These are phyloP conservation scores for Microcyclospora tardicrescens DNA, from an alignment of 2,329 filamentous ascomycete species.

Conservation along the genomic window DNA sequence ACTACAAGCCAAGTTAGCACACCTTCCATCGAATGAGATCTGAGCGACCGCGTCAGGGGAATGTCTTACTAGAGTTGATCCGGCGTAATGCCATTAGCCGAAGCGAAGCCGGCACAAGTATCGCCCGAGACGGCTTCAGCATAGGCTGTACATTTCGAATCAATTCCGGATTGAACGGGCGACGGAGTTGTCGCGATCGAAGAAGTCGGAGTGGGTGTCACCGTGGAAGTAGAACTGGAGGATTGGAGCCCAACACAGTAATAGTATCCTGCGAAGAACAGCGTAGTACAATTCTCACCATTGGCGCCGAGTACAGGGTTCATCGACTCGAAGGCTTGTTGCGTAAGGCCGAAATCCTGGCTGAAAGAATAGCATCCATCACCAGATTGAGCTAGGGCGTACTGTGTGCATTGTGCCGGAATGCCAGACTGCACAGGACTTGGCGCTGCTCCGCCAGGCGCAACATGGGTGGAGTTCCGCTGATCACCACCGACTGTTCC, in stretches of 20 bases:
- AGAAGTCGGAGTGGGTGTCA: conserved; percentile 1
- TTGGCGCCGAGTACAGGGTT: conserved; percentile 7
- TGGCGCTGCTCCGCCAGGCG: too few species aligned
- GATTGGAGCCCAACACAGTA: conserved; percentile 5
- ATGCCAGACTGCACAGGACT: too few species aligned
- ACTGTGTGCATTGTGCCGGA: too few species aligned
- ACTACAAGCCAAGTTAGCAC: conserved; percentile 10
- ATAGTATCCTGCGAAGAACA: conserved; percentile 7
- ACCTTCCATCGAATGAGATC: too few species aligned
- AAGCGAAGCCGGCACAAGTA: conserved; percentile 5
- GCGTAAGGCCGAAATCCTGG: too few species aligned
- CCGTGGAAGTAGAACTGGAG: conserved; percentile 6
- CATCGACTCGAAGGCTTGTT: conserved; percentile 1
- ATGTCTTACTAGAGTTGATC: conserved; percentile 10
- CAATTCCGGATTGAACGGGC: conserved; percentile 6
- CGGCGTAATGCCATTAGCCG: conserved; percentile 8
- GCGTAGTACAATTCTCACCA: conserved; percentile 6
- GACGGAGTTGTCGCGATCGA: too few species aligned
- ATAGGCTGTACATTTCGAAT: conserved; percentile 8
- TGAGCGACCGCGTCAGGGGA: too few species aligned
- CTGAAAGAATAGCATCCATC: too few species aligned
- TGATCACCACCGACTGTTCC: too few species aligned
- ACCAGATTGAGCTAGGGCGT: too few species aligned
- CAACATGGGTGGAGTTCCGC: too few species aligned
- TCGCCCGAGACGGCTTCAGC: conserved; percentile 5